A percentile compares a stretch with the other conserved stretches of the same genome.
phyloP scores from a whole-genome alignment of 192 early-diverging fungal species.

The Mortierella alpina region DNA sequence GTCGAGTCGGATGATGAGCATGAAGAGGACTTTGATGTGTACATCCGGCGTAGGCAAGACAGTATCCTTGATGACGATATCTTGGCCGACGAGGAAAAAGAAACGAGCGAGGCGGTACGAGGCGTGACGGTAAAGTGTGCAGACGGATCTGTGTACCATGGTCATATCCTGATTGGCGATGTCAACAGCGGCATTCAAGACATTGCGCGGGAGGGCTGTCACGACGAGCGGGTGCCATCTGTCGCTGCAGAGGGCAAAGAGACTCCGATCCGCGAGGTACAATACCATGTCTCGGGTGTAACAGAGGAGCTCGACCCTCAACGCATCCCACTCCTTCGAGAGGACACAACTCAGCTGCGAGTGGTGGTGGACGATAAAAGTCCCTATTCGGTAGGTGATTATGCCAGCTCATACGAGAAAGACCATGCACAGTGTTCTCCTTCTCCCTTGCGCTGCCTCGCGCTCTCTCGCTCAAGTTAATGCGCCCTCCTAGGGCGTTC shows the following conservation, averaged over 20 bases:
- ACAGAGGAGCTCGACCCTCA: constrained; percentile 46
- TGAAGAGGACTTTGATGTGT: background rate
- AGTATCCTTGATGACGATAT: constrained; percentile 23
- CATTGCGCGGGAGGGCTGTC: constrained; percentile 6
- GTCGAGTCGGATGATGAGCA: constrained; percentile 4
- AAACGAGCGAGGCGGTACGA: background rate
- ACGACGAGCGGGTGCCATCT: background rate
- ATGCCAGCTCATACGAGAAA: background rate
- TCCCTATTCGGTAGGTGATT: constrained; percentile 26
- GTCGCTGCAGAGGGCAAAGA: background rate
- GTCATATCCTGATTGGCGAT: constrained; percentile 30
- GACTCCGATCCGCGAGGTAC: constrained; percentile 14
- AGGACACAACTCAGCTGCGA: constrained; percentile 40
- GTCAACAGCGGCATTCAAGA: constrained; percentile 9
- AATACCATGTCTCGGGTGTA: constrained; percentile 38
- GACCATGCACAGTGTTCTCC: background rate
- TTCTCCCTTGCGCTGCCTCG: background rate
- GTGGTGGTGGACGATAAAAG: constrained; percentile 30
- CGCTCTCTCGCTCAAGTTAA: background rate
- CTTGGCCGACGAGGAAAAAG: constrained; percentile 13
- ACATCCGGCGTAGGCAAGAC: constrained; percentile 4
- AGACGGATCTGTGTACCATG: constrained; percentile 30
- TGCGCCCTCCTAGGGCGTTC: background rate
- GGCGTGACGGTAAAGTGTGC: constrained; percentile 42
- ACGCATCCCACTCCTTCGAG: constrained; percentile 35